Base-by-base conservation (phyloP, 139 green algal species). In the Micromonas pusilla region DNA sequence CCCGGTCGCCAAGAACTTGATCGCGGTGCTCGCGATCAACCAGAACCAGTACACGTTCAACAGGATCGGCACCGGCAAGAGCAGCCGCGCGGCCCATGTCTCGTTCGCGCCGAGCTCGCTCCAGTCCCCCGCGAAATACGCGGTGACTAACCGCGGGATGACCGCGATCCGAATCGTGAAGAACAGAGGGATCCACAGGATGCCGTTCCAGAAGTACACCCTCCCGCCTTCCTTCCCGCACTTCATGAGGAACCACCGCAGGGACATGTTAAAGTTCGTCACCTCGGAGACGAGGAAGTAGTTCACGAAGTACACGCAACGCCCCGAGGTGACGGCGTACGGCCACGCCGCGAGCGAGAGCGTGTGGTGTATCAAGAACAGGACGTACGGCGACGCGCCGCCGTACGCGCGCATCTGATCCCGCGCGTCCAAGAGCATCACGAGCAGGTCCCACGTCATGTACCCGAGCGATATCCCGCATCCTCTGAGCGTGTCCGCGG, bases 211-310 rank as follows among this genome's bases (percentile, higher is more conserved):
- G 26, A 75, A 60, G 37, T 75, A 75, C 37, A 63, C 19, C 37
- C 19, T 37, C 34, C 37, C 53, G 23, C 26, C 23, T 26, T 38
- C 33, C 6, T 36, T 34, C 20, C 62, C 32, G 37, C 19, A n/a
- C 36, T 63, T 75, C 37, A 63, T 33, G 34, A 75, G 30, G 30
- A 38, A 64, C 68, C 68, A 75, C 3, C 68, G 68, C 37, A 62
- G 31, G 20, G 23, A 39, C 68, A 75, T 75, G 68, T 75, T 75
- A 1, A 65, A 75, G 30, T 75, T 75, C 68, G 68, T 75, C 68
- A 63, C 68, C 38, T 75, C 68, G 68, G 34, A 62, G 23, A 75
- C 68, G 21, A 75, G 25, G 6, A 75, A 75, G 23, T 36, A 75
- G 30, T 75, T 75, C 19, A 75, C 33, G 37, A 53, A 39, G 30